Evolutionary conservation across 192 early-diverging fungal genomes (phyloP), one percentile per base, ranked within the genome.

Genomic region (Radiomyces spectabilis): DNA sequence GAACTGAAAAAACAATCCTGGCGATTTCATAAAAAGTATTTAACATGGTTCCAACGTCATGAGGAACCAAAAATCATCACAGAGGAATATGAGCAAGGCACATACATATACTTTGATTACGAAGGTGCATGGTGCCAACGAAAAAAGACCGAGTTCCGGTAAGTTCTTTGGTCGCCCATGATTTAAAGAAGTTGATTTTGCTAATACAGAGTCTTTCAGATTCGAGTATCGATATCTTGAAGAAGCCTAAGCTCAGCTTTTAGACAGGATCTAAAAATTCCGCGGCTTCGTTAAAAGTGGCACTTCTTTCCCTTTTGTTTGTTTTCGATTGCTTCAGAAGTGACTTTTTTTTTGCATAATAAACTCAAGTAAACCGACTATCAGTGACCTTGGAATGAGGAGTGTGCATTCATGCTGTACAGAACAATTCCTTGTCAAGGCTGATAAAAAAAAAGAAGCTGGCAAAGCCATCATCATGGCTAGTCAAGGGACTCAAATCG

Each of bases 21-120:
- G 96, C 80, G 96, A 39, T 98, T 96, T 72, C 96, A 98, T 68
- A 98, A 95, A 77, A 93, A 96, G 78, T 96, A 93, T 57, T 69
- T 87, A 45, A 97, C 96, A 41, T 98, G 96, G 96, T 98, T 98
- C 75, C 96, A 98, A 70, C 84, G 96, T 15, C 92, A 89, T 63
- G 93, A 97, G 57, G 93, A 98, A 72, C 96, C 96, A 37, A 88
- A 86, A 66, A 82, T 82, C 10, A 95, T 96, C 42, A 98, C 91
- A 15, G 94, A 96, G 57, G 90, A 95, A 59, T 98, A 89, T 75
- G 96, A 98, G 71, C 88, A 91, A 65, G 96, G 96, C 21, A 95
- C 96, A 19, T 98, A 98, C 61, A 83, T 97, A 29, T 98, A 97
- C 72, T 98, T 98, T 80, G 96, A 98, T 68, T 97, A 92, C 56